Evolutionary conservation across 768 basidiomycete species (phyloP).

Genomic region (Suillus americanus): DNA sequence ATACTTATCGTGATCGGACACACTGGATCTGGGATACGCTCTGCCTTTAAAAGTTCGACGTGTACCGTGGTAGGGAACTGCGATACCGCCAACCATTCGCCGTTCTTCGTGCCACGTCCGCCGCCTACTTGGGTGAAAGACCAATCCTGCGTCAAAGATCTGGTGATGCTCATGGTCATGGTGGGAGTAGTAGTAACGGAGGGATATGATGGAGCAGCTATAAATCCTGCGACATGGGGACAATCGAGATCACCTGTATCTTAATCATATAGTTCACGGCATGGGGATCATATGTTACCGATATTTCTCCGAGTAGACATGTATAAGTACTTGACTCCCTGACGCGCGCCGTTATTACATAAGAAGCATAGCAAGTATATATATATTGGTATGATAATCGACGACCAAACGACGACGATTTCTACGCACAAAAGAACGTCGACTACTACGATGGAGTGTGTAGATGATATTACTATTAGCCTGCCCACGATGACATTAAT

Average conservation of each 20-base stretch:
- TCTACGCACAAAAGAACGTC: neutral
- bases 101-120: conserved; percentile 54
- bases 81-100: conserved; percentile 65
- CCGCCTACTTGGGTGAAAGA: conserved; percentile 66
- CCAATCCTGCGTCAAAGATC: conserved; percentile 50
- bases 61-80: conserved; percentile 85
- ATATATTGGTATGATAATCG: neutral
- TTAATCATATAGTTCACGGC: neutral
- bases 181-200: neutral
- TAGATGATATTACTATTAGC: neutral
- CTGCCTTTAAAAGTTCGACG: conserved; percentile 73
- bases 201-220: conserved; percentile 4
- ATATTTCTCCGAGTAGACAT: conserved; percentile 12
- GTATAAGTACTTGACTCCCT: neutral
- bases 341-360: neutral
- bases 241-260: conserved; percentile 5
- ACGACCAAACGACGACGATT: neutral
- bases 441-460: neutral
- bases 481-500: neutral
- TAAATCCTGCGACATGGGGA: conserved; percentile 5
- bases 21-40: conserved; percentile 83
- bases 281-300: conserved; percentile 7
- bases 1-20: conserved; percentile 24
- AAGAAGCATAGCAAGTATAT: neutral
- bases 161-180: conserved; percentile 21